phyloP scores from a whole-genome alignment of 805 yeast genomes.

The Jamesozyma piceae region DNA sequence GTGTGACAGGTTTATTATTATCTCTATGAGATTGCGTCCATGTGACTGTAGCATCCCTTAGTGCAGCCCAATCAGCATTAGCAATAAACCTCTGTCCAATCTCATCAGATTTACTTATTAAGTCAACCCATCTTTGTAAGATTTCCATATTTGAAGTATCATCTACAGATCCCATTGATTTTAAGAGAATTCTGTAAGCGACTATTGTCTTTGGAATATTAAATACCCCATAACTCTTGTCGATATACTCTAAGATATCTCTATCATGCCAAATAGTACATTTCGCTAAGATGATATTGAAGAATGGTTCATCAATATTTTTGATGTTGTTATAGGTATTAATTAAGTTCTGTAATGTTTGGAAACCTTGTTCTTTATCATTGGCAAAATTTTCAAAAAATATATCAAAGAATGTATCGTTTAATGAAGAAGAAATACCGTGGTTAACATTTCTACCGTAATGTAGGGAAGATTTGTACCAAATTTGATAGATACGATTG shows the following conservation, averaged over 20 bases:
- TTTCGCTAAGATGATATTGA: constrained; percentile 64
- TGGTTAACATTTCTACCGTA: constrained; percentile 52
- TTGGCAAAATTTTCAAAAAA: constrained; percentile 51
- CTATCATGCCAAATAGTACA: constrained; percentile 60
- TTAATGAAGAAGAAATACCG: constrained; percentile 63
- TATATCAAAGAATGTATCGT: constrained; percentile 56
- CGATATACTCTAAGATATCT: constrained; percentile 53
- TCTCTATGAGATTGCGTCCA: constrained; percentile 26
- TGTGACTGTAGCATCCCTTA: constrained; percentile 61
- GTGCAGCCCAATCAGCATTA: constrained; percentile 76
- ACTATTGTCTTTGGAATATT: constrained; percentile 55
- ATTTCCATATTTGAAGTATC: constrained; percentile 45
- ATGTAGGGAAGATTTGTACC: constrained; percentile 52
- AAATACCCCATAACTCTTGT: constrained; percentile 49
- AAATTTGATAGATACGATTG: constrained; percentile 48
- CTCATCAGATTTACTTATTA: constrained; percentile 40
- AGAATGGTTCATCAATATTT: constrained; percentile 67
- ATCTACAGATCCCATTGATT: constrained; percentile 59
- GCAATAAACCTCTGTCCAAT: constrained; percentile 57
- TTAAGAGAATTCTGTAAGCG: constrained; percentile 61
- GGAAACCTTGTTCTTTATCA: constrained; percentile 45
- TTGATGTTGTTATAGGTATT: constrained; percentile 46
- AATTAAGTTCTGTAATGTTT: constrained; percentile 48
- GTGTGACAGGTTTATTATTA: constrained; percentile 4
- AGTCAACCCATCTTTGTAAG: constrained; percentile 45